phyloP scores from a whole-genome alignment of 139 green algal species.

The Astrephomene gubernaculifera region DNA sequence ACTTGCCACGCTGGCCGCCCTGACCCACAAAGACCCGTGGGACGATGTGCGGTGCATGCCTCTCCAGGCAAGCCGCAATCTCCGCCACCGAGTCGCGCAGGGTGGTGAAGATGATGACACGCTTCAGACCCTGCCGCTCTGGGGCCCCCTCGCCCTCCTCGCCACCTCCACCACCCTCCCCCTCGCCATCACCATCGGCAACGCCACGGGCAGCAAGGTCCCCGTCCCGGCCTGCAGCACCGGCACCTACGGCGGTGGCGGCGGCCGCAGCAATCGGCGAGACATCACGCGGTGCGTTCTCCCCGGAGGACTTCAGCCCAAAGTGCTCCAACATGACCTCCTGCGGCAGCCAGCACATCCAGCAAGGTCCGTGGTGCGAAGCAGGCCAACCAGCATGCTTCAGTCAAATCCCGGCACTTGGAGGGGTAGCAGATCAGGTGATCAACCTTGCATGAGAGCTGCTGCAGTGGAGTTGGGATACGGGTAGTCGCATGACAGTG shows the following conservation, averaged over 20 bases:
- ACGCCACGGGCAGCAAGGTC: neutral
- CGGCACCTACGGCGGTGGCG: neutral
- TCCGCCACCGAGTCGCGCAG: constrained; percentile 79
- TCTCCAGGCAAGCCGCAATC: constrained; percentile 75
- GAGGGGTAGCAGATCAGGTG: too few relatives aligned
- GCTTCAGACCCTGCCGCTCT: constrained; percentile 10
- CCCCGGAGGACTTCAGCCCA: too few relatives aligned
- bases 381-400: too few relatives aligned
- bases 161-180: neutral
- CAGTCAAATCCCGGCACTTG: too few relatives aligned
- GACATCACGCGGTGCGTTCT: too few relatives aligned
- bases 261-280: too few relatives aligned
- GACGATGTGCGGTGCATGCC: constrained; percentile 64
- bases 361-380: too few relatives aligned
- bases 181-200: neutral
- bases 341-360: neutral
- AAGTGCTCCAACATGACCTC: constrained; percentile 42
- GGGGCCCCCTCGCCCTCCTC: neutral
- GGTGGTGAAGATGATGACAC: constrained; percentile 87
- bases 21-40: constrained; percentile 91
- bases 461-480: too few relatives aligned
- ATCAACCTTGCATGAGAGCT: too few relatives aligned
- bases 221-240: neutral
- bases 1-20: constrained; percentile 49
- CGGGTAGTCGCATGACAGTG: too few relatives aligned